Evolutionary conservation across 164 flowering plant species (phyloP).

Genomic region (Liriodendron chinense): DNA sequence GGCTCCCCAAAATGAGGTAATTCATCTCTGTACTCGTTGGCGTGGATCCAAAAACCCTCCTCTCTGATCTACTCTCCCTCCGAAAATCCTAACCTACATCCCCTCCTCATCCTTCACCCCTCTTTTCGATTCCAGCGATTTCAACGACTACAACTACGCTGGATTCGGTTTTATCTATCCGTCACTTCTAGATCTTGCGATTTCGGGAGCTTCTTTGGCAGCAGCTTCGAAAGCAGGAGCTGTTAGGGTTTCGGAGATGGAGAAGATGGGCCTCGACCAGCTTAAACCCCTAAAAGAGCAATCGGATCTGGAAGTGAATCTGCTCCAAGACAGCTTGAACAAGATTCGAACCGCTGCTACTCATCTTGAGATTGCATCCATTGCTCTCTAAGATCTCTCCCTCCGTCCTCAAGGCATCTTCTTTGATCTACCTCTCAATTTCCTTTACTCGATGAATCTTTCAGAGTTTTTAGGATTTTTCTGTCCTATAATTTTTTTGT

Average conservation of each 20-base stretch:
- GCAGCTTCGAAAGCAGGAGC: slow-evolving; percentile 17
- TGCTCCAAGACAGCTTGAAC: slow-evolving; percentile 87
- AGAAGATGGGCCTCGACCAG: slow-evolving; percentile 82
- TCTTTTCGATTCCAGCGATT: too few relatives aligned
- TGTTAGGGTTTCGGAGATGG: slow-evolving; percentile 38
- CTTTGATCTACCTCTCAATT: background rate
- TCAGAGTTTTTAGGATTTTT: background rate
- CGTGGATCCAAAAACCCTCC: too few relatives aligned
- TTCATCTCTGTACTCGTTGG: too few relatives aligned
- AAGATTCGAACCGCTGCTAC: slow-evolving; percentile 84
- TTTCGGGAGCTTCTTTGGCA: background rate
- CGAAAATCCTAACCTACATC: too few relatives aligned
- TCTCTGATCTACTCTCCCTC: too few relatives aligned
- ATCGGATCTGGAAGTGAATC: slow-evolving; percentile 75
- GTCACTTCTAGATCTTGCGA: too few relatives aligned
- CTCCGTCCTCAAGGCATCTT: slow-evolving; percentile 68
- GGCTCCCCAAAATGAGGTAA: too few relatives aligned
- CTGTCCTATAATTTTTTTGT: background rate
- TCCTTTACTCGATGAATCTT: background rate
- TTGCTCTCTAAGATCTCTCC: slow-evolving; percentile 78
- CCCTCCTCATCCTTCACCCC: too few relatives aligned
- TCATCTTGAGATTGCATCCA: slow-evolving; percentile 81
- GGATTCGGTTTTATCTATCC: too few relatives aligned
- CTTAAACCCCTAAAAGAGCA: slow-evolving; percentile 82
- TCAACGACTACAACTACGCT: too few relatives aligned